Evolutionary conservation across 2,329 filamentous ascomycete species (phyloP).

Genomic region (Cordyceps farinosa): DNA sequence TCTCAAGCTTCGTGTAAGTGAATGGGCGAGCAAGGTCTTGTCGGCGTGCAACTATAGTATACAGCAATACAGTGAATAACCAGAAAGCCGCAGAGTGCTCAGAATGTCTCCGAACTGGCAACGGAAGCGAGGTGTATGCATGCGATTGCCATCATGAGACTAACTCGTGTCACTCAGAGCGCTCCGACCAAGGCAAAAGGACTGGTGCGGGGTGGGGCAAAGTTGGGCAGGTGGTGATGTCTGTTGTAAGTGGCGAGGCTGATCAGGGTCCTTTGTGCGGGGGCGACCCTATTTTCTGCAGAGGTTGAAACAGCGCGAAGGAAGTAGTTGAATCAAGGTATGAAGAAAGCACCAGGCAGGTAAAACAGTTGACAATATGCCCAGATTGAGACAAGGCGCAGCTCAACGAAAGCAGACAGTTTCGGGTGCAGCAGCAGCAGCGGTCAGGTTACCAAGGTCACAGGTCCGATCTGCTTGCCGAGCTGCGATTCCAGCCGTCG

Average conservation of each 20-base stretch:
- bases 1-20: neutral
- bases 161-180: neutral
- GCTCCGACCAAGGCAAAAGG: neutral
- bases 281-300: neutral
- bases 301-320: neutral
- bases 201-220: neutral
- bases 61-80: neutral
- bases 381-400: no score
- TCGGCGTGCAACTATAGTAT: neutral
- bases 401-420: neutral
- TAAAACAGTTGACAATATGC: neutral
- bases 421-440: neutral
- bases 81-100: neutral
- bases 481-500: neutral
- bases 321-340: neutral
- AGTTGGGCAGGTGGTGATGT: neutral
- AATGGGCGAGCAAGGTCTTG: neutral
- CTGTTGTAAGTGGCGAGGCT: neutral
- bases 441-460: neutral
- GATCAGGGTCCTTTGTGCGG: conserved; percentile 13
- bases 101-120: neutral
- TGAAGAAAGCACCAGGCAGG: no score
- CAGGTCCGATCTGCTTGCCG: neutral
- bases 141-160: conserved; percentile 5
- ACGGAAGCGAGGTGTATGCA: neutral